Evolutionary conservation across 108 stramenopile genomes (phyloP), one percentile per base, ranked within the genome.

Genomic region (Discostella stelligeroides): DNA sequence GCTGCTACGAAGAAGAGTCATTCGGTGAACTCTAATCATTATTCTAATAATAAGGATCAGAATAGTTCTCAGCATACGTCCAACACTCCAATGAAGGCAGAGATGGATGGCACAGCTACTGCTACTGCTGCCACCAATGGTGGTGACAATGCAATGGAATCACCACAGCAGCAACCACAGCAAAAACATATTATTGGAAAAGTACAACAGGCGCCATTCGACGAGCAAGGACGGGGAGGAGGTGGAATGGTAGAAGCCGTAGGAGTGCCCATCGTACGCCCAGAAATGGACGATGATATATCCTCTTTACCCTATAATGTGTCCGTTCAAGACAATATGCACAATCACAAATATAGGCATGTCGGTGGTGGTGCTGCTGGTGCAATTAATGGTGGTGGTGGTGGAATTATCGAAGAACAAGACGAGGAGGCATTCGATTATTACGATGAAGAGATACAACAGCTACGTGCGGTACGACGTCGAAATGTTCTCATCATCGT

Each of bases 401-500:
- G 34, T 34, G 34, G 6, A 3, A 6, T 34, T 34, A 34, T 34
- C 34, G 34, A 34, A 34, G 18, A 20, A 8, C 17, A 27, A 7
- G 24, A 49, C 11, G 20, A 13, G 24, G 34, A 29, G 9, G 41
- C 14, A 8, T 40, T 18, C 21, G 27, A 46, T 7, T 20, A 21
- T 18, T 28, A 39, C 1, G 59, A 60, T 38, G 14, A 29, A 1
- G 58, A 61, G 15, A 28, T 23, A n/a, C 12, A 62, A 0, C 40
- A 42, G 17, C 75, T 47, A 47, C 51, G 38, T 48, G 43, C 47
- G 41, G 14, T 41, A 2, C 49, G 54, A 8, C 53, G 60, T 39
- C 50, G 67, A 28, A 75, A 75, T 56, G 43, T 61, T 0, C 40
- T 68, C 1, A 75, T 75, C 15, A 63, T 75, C 37, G 0, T 63